phyloP scores from a whole-genome alignment of 2,329 filamentous ascomycete genomes.

The Microcyclospora pomicola region DNA sequence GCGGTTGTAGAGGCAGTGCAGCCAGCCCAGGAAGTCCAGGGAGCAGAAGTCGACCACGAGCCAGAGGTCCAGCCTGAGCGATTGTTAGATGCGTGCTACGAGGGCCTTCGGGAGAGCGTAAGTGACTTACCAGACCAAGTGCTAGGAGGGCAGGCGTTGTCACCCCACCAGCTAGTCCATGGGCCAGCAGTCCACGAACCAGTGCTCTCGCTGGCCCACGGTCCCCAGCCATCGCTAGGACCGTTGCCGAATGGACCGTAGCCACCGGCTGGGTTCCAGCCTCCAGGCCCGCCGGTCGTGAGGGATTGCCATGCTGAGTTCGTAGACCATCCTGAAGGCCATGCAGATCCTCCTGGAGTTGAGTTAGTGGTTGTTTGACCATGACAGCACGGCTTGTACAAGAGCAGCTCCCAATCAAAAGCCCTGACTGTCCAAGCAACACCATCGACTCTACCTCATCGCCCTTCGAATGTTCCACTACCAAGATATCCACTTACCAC shows the following conservation, averaged over 20 bases:
- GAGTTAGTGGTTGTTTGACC: neutral
- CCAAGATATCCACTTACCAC: conserved; percentile 8
- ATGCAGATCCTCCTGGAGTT: neutral
- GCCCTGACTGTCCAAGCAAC: too few species aligned
- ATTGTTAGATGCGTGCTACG: conserved; percentile 1
- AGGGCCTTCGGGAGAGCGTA: neutral
- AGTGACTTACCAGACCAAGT: conserved; percentile 20
- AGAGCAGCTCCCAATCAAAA: neutral
- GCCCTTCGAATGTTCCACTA: neutral
- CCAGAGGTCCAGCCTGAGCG: conserved; percentile 20
- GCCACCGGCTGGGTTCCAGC: conserved; percentile 4
- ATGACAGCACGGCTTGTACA: conserved; percentile 3
- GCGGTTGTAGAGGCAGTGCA: conserved; percentile 22
- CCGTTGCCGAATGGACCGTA: conserved; percentile 15
- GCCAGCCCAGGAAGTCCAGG: conserved; percentile 24
- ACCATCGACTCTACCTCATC: too few species aligned
- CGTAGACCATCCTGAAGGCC: conserved; percentile 4
- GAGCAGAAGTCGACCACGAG: conserved; percentile 18
- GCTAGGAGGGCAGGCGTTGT: conserved; percentile 17
- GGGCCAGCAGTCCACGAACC: conserved; percentile 20
- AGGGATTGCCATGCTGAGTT: conserved; percentile 1
- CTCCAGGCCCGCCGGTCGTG: conserved; percentile 1
- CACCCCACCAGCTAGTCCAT: conserved; percentile 25
- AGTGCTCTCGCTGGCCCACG: conserved; percentile 14
- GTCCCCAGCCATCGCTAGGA: conserved; percentile 19